Evolutionary conservation across 179 eudicot species (phyloP).

Genomic region (Beta corolliflora): DNA sequence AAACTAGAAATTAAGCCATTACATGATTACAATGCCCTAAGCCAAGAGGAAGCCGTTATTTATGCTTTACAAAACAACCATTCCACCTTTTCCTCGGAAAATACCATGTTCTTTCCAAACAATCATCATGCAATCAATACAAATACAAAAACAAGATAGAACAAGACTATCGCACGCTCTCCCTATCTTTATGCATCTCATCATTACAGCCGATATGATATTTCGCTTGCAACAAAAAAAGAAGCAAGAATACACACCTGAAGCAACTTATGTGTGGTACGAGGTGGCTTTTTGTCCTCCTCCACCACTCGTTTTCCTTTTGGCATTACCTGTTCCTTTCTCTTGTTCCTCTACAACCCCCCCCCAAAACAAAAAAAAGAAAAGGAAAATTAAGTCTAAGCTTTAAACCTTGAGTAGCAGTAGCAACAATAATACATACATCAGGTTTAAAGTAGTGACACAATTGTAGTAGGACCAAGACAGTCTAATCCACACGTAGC

Average conservation of each 20-base stretch:
- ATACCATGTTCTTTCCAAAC: no score
- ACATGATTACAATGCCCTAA: no score
- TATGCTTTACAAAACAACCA: no score
- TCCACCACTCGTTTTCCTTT: constrained; percentile 36
- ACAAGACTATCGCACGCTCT: not conserved
- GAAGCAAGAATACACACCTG: constrained; percentile 49
- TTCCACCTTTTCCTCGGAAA: no score
- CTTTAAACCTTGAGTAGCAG: not conserved
- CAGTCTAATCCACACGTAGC: no score
- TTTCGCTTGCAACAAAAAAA: not conserved
- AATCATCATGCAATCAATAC: not conserved
- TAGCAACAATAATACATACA: not conserved
- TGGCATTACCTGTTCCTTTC: constrained; percentile 41
- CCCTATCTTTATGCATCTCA: not conserved
- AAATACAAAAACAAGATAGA: not conserved
- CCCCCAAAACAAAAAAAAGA: not conserved
- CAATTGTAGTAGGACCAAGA: not conserved
- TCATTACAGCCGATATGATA: not conserved
- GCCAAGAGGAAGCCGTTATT: no score
- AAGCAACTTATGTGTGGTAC: constrained; percentile 83
- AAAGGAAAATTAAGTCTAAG: not conserved
- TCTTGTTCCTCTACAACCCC: constrained; percentile 44
- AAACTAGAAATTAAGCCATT: no score
- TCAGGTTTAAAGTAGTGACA: not conserved
- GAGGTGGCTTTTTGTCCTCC: constrained; percentile 48